phyloP scores from a whole-genome alignment of 805 yeast species.

The Kodamaea kaohsiungensis region DNA sequence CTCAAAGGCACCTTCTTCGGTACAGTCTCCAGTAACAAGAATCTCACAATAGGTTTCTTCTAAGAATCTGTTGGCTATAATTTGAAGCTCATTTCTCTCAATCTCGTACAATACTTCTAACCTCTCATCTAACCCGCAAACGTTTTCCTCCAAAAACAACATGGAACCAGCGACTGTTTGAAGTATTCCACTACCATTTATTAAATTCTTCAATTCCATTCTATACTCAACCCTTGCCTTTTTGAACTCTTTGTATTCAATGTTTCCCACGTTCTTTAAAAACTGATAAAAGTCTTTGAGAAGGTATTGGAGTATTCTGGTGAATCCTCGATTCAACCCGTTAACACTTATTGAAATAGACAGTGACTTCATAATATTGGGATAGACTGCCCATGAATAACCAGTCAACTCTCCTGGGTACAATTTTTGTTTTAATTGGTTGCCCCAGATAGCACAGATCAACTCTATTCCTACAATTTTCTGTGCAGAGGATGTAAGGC shows the following conservation, averaged over 20 bases:
- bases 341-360: slow-evolving; percentile 52
- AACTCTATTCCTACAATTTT: slow-evolving; percentile 55
- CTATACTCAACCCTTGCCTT: slow-evolving; percentile 50
- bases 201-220: slow-evolving; percentile 46
- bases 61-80: slow-evolving; percentile 29
- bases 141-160: slow-evolving; percentile 54
- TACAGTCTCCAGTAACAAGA: slow-evolving; percentile 53
- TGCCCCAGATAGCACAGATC: slow-evolving; percentile 48
- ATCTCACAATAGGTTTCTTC: slow-evolving; percentile 37
- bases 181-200: slow-evolving; percentile 45
- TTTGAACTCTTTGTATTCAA: slow-evolving; percentile 40
- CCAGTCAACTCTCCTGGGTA: slow-evolving; percentile 59
- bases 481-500: slow-evolving; percentile 31
- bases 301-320: slow-evolving; percentile 33
- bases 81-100: slow-evolving; percentile 34
- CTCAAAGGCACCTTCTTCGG: slow-evolving; percentile 16
- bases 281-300: slow-evolving; percentile 13
- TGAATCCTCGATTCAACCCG: slow-evolving; percentile 51
- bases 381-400: slow-evolving; percentile 55
- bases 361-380: slow-evolving; percentile 56
- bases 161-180: slow-evolving; percentile 52
- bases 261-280: slow-evolving; percentile 13
- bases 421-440: slow-evolving; percentile 38
- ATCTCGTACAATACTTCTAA: slow-evolving; percentile 55
- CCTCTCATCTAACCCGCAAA: slow-evolving; percentile 57